Conservation (phyloP, 139 green algal species). For the Micractinium conductrix region DNA sequence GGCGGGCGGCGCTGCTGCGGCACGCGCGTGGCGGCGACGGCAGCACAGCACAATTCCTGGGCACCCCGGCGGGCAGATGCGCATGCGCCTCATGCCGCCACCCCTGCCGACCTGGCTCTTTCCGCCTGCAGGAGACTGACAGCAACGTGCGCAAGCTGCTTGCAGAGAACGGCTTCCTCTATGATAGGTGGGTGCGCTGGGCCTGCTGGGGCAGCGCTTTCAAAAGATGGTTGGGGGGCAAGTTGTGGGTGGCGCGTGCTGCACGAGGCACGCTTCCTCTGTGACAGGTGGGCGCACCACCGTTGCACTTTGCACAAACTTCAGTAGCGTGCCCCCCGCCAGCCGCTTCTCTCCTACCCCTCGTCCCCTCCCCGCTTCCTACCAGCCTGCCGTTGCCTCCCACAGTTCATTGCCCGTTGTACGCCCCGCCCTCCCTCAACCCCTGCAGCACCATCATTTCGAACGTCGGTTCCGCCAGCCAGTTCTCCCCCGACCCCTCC, state of each 20-base stretch:
- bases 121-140: conserved; percentile 1
- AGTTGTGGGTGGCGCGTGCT: not conserved
- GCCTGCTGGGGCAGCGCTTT: not conserved
- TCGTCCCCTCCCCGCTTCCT: too few relatives aligned
- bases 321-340: too few relatives aligned
- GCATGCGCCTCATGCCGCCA: too few relatives aligned
- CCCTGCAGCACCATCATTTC: conserved; percentile 32
- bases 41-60: not conserved
- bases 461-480: not conserved
- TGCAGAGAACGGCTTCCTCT: conserved; percentile 5
- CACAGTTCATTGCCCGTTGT: not conserved
- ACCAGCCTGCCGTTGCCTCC: not conserved
- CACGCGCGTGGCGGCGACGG: not conserved
- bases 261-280: not conserved
- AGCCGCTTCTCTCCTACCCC: too few relatives aligned
- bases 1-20: not conserved
- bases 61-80: not conserved
- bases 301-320: too few relatives aligned
- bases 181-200: not conserved
- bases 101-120: too few relatives aligned
- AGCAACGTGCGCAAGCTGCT: not conserved
- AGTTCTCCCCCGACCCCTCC: not conserved
- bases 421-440: not conserved
- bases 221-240: not conserved
- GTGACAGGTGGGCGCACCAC: too few relatives aligned